Base-by-base conservation (phyloP, 2,329 filamentous ascomycete genomes). In the Fusarium beomiforme region DNA sequence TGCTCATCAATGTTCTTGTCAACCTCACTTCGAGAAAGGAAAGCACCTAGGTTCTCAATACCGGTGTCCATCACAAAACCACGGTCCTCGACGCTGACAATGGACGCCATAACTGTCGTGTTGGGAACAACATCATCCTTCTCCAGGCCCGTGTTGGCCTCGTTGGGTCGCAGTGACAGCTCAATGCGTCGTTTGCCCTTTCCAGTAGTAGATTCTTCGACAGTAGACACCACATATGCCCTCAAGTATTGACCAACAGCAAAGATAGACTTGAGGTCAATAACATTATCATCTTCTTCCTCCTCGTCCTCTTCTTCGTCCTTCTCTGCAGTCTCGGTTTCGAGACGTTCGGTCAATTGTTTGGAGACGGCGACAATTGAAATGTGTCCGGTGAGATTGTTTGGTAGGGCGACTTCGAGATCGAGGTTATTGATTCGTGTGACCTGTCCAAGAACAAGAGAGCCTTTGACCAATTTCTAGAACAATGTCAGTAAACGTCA, bases 41-140 rank as follows among this genome's bases (percentile, higher is more conserved):
- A 99, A 5, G 93, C 96, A 70, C 90, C 91, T 56, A 95, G 80
- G 39, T 89, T 87, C 37, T 90, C 85, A 10, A 98, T 84, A 21
- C 94, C 94, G 39, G 98, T 83, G 74, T 98, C 94, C 94, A 99
- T 97, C 60, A 98, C 89, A 63, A 96, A 88, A 68, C 96, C 96
- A 77, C 97, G 95, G 76, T 99, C 97, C 81, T 99, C 95, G n/a
- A 97, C 92, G 80, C 95, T 99, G 54, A 88, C 83, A 29, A 99
- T 91, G 0, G 94, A 92, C 4, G 94, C 95, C 87, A 98, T 97
- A 23, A 98, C 84, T 47, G 93, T 94, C 71, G 86, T 87, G 77
- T 97, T 92, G 42, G 87, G 82, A 13, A 96, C 90, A 13, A 98
- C 81, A 75, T 94, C 93, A 42, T 92, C 89, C 72, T 89, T 87